Evolutionary conservation across 106 monocot species (phyloP).

Genomic region (Amphibolis antarctica): DNA sequence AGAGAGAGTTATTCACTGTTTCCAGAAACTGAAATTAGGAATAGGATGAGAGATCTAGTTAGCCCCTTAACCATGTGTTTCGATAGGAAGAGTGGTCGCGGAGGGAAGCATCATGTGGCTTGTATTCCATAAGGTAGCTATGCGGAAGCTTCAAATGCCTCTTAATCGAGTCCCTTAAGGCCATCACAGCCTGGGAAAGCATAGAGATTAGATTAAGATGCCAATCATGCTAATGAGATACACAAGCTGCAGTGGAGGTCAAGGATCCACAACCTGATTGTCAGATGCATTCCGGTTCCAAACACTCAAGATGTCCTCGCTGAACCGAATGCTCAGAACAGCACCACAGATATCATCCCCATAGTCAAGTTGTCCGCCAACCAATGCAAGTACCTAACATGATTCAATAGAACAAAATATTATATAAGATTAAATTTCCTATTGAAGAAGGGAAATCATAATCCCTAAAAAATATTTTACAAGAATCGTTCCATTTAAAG

Average conservation of each 20-base stretch:
- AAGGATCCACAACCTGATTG: conserved; percentile 43
- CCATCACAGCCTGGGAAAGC: conserved; percentile 70
- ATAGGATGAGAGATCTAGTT: conserved; percentile 1
- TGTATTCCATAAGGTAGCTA: conserved; percentile 95
- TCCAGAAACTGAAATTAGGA: no score
- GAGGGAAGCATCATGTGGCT: conserved; percentile 81
- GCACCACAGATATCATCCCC: conserved; percentile 76
- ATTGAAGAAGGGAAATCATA: no score
- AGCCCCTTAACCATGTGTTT: conserved; percentile 86
- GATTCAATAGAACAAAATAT: background rate
- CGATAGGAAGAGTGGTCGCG: conserved; percentile 93
- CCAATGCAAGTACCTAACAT: conserved; percentile 62
- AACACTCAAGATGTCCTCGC: conserved; percentile 86
- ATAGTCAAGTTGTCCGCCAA: conserved; percentile 87
- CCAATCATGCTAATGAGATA: background rate
- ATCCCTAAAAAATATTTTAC: no score
- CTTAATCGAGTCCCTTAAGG: conserved; percentile 80
- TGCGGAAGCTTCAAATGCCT: conserved; percentile 81
- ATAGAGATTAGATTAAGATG: background rate
- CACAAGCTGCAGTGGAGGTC: background rate
- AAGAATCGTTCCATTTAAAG: no score
- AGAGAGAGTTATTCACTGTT: no score
- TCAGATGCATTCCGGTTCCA: conserved; percentile 93
- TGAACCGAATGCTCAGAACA: conserved; percentile 80
- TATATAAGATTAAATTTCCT: no score